A percentile compares a stretch with the other conserved stretches of the same genome.
Conservation (phyloP, 2,329 filamentous ascomycete species). For the Fusarium virguliforme region DNA sequence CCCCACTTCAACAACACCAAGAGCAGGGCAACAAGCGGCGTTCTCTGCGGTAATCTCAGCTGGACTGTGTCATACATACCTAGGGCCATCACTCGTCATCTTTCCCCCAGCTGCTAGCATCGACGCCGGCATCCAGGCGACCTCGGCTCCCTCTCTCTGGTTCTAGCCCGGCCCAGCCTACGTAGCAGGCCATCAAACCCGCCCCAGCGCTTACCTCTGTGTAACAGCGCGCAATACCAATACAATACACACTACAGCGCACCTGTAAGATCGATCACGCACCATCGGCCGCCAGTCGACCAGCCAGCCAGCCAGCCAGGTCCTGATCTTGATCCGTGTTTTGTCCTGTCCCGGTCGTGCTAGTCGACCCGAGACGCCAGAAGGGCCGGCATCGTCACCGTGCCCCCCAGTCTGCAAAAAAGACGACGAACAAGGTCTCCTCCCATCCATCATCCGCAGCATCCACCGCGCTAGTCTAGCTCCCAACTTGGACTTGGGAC, state of each 20-base stretch:
- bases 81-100: slow-evolving; percentile 33
- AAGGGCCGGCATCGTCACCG: slow-evolving; percentile 47
- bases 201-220: slow-evolving; percentile 27
- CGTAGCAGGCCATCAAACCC: slow-evolving; percentile 14
- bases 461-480: slow-evolving; percentile 46
- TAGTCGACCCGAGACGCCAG: slow-evolving; percentile 40
- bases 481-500: slow-evolving; percentile 43
- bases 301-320: slow-evolving; percentile 34
- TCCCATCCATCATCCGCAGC: slow-evolving; percentile 7
- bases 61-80: slow-evolving; percentile 41
- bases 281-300: slow-evolving; percentile 25
- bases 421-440: slow-evolving; percentile 27
- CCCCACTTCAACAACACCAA: slow-evolving; percentile 37
- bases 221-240: slow-evolving; percentile 1
- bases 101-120: slow-evolving; percentile 32
- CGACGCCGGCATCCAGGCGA: slow-evolving; percentile 27
- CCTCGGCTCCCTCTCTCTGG: slow-evolving; percentile 22
- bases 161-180: slow-evolving; percentile 28
- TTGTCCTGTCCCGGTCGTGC: slow-evolving; percentile 24
- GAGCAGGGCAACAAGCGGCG: slow-evolving; percentile 35
- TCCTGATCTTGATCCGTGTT: slow-evolving; percentile 48
- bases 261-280: slow-evolving; percentile 25
- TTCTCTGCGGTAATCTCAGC: slow-evolving; percentile 47
- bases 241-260: slow-evolving; percentile 2
- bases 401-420: slow-evolving; percentile 38